phyloP scores from a whole-genome alignment of 73 alveolate genomes.

The Paramecium tetraurelia region DNA sequence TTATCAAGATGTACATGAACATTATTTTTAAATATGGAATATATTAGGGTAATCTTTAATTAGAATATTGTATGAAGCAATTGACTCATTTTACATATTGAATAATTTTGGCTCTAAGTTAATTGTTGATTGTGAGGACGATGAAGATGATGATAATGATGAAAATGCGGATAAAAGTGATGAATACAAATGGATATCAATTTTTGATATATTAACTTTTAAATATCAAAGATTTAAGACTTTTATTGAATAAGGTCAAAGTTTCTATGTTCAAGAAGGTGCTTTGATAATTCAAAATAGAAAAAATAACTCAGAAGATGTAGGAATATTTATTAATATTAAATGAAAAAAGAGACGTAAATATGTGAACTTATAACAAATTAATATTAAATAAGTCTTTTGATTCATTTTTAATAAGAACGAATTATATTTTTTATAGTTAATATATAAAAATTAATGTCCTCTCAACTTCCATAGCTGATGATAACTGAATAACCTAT shows the following conservation, averaged over 20 bases:
- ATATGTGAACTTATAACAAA: not conserved
- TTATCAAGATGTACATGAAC: not conserved
- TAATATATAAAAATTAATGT: not conserved
- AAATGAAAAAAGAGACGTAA: not conserved
- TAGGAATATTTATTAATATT: not conserved
- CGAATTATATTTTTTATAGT: not conserved
- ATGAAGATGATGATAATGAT: not conserved
- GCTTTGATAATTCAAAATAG: not conserved
- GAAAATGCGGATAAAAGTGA: not conserved
- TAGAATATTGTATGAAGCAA: not conserved
- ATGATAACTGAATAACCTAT: slow-evolving; percentile 15
- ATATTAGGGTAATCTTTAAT: not conserved
- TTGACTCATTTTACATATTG: not conserved
- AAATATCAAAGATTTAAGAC: not conserved
- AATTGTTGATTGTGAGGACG: not conserved
- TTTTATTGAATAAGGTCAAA: not conserved
- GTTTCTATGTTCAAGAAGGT: not conserved
- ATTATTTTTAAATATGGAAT: not conserved
- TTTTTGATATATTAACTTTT: not conserved
- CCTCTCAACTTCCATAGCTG: not conserved
- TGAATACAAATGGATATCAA: not conserved
- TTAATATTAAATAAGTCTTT: not conserved
- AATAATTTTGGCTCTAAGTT: not conserved
- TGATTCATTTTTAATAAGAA: not conserved
- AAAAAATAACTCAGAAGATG: not conserved